A percentile compares a stretch with the other conserved stretches of the same genome.
Evolutionary conservation across 1,139 yeast species (phyloP).

Genomic region (Scheffersomyces stambukii): DNA sequence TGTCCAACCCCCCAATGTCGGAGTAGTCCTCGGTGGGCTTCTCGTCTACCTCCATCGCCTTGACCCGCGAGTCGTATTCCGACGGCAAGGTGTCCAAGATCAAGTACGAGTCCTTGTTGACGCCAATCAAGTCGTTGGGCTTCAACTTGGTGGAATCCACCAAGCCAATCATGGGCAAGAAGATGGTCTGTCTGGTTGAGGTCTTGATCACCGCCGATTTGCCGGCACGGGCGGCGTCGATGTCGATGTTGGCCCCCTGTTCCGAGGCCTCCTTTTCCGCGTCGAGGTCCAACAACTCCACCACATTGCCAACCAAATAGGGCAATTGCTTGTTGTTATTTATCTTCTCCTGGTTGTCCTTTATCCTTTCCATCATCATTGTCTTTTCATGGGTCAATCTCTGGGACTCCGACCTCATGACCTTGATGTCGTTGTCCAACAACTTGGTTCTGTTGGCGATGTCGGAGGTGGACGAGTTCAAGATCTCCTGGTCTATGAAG

Average conservation of each 20-base stretch:
- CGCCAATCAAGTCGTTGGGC: slow-evolving; percentile 97
- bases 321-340: slow-evolving; percentile 95
- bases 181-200: slow-evolving; percentile 95
- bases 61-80: slow-evolving; percentile 95
- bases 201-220: slow-evolving; percentile 97
- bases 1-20: slow-evolving; percentile 96
- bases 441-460: slow-evolving; percentile 81
- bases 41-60: slow-evolving; percentile 99
- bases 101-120: slow-evolving; percentile 92
- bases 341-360: slow-evolving; percentile 94
- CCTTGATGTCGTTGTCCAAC: slow-evolving; percentile 92
- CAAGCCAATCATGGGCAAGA: slow-evolving; percentile 90
- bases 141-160: slow-evolving; percentile 85
- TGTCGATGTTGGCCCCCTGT: slow-evolving; percentile 94
- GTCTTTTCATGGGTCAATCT: slow-evolving; percentile 88
- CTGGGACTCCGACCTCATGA: slow-evolving; percentile 89
- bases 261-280: slow-evolving; percentile 84
- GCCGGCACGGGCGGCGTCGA: slow-evolving; percentile 90
- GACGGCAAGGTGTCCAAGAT: slow-evolving; percentile 93
- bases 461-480: slow-evolving; percentile 75
- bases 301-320: slow-evolving; percentile 95
- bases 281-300: slow-evolving; percentile 84
- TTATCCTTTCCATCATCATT: slow-evolving; percentile 89
- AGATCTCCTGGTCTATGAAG: slow-evolving; percentile 74
- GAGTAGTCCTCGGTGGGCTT: slow-evolving; percentile 96